phyloP scores from a whole-genome alignment of 192 early-diverging fungal genomes.

The Coemansia sp. region DNA sequence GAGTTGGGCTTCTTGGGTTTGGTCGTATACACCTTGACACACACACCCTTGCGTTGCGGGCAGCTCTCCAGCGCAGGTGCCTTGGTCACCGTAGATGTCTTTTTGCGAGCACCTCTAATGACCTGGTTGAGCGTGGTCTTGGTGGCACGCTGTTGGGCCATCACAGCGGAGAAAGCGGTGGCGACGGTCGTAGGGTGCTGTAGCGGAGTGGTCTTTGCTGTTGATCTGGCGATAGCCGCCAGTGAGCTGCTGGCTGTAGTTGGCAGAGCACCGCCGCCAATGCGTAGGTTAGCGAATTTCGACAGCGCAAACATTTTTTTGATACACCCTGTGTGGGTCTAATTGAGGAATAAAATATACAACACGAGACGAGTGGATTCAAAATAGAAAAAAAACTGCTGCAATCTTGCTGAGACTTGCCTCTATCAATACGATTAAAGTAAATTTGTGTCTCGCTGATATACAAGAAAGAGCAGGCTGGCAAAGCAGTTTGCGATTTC shows the following conservation, averaged over 20 bases:
- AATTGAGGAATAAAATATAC: no score
- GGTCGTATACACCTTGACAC: conserved; percentile 90
- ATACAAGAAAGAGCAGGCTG: no score
- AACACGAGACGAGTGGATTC: no score
- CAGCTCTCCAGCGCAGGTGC: conserved; percentile 80
- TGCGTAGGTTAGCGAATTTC: conserved; percentile 39
- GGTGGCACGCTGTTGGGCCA: conserved; percentile 18
- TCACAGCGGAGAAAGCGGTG: not conserved
- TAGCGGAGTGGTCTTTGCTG: not conserved
- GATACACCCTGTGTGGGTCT: no score
- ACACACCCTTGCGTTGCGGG: conserved; percentile 91
- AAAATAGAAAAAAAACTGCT: no score
- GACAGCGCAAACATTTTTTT: conserved; percentile 36
- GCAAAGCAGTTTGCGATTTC: no score
- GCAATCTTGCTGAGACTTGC: no score
- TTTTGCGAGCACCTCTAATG: conserved; percentile 78
- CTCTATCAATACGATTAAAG: no score
- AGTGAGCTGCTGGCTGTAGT: not conserved
- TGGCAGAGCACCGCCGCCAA: conserved; percentile 14
- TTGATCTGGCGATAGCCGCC: not conserved
- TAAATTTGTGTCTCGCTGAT: no score
- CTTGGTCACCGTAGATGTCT: conserved; percentile 59
- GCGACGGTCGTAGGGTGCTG: not conserved
- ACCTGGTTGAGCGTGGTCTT: conserved; percentile 95
- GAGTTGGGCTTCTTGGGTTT: conserved; percentile 99